Percentiles rank a stretch among this genome's conserved stretches.
Evolutionary conservation across 169 alveolate genomes (phyloP).

Genomic region (Babesia divergens): DNA sequence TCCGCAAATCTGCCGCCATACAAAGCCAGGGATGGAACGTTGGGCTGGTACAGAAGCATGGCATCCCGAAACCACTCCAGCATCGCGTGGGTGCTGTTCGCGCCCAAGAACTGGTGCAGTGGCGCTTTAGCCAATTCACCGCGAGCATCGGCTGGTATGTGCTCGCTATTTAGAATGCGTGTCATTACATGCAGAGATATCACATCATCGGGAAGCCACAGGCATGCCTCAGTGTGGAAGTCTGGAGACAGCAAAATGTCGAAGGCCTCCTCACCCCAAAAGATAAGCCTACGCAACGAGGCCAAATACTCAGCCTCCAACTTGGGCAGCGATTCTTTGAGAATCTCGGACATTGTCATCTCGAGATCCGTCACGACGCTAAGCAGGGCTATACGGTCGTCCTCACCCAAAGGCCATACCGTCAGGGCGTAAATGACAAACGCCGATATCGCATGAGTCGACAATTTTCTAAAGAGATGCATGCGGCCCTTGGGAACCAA

Average conservation of each 20-base stretch:
- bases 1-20: not conserved
- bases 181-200: slow-evolving; percentile 36
- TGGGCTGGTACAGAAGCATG: slow-evolving; percentile 4
- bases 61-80: slow-evolving; percentile 27
- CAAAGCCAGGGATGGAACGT: not conserved
- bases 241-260: slow-evolving; percentile 7
- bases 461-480: slow-evolving; percentile 4
- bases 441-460: slow-evolving; percentile 35
- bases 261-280: slow-evolving; percentile 34
- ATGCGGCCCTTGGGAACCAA: slow-evolving; percentile 6
- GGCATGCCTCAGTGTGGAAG: slow-evolving; percentile 5
- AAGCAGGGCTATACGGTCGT: slow-evolving; percentile 42
- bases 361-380: slow-evolving; percentile 55
- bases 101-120: not conserved
- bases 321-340: slow-evolving; percentile 33
- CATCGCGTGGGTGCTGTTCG: slow-evolving; percentile 17
- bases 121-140: not conserved
- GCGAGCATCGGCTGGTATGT: not conserved
- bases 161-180: slow-evolving; percentile 3
- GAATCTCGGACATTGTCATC: slow-evolving; percentile 54
- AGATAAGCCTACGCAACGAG: slow-evolving; percentile 40
- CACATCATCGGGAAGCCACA: slow-evolving; percentile 37
- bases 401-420: slow-evolving; percentile 61
- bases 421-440: slow-evolving; percentile 51
- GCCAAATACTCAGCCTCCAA: slow-evolving; percentile 42